phyloP scores from a whole-genome alignment of 2,329 filamentous ascomycete genomes.

The Saccharata proteae region DNA sequence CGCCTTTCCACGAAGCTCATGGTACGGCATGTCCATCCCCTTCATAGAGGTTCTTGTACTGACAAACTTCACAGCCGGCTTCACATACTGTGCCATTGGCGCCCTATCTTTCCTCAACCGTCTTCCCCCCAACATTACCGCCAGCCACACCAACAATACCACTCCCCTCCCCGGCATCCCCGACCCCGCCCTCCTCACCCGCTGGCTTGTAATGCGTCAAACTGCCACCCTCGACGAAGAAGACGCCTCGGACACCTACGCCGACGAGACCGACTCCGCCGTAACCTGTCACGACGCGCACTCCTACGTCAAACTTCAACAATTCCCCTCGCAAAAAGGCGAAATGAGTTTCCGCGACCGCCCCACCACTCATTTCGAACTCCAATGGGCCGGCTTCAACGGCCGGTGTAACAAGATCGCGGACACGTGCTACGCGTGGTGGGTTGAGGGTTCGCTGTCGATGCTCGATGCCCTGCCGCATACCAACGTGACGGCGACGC shows the following conservation, averaged over 20 bases:
- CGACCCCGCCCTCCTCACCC: conserved; percentile 27
- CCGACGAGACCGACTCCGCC: conserved; percentile 26
- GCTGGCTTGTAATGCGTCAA: conserved; percentile 37
- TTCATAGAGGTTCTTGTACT: background rate
- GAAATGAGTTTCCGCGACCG: conserved; percentile 28
- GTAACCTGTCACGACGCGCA: conserved; percentile 29
- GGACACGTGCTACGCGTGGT: conserved; percentile 95
- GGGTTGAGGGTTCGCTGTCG: conserved; percentile 58
- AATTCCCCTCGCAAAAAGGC: conserved; percentile 17
- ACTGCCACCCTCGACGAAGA: conserved; percentile 32
- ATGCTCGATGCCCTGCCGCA: conserved; percentile 21
- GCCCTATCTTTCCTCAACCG: conserved; percentile 65
- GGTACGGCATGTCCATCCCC: conserved; percentile 35
- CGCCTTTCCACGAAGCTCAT: conserved; percentile 69
- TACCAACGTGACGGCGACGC: conserved; percentile 39
- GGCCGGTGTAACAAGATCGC: conserved; percentile 82
- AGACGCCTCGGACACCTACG: conserved; percentile 25
- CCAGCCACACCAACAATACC: too few species aligned
- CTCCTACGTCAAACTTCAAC: conserved; percentile 23
- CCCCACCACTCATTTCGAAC: conserved; percentile 49
- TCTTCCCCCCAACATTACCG: conserved; percentile 28
- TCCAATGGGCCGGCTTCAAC: conserved; percentile 63
- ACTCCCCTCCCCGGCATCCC: conserved; percentile 25
- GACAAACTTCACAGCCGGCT: conserved; percentile 50
- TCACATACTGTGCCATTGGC: conserved; percentile 78